These are phyloP conservation scores for Tribonema minus DNA, from an alignment of 108 stramenopile genomes.

Conservation along the genomic window DNA sequence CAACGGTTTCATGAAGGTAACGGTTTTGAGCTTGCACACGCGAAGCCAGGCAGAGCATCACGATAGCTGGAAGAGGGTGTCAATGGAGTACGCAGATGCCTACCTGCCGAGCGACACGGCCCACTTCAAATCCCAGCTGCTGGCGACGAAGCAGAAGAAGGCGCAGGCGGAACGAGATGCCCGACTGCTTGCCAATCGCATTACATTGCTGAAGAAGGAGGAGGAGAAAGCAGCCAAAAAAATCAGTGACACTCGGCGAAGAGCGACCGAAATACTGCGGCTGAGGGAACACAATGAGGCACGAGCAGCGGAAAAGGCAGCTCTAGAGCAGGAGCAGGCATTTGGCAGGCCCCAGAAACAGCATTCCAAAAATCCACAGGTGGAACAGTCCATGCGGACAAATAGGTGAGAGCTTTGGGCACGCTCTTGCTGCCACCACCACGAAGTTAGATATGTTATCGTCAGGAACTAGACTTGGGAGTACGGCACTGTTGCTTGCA, in stretches of 20 bases:
- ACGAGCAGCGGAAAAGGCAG: background rate
- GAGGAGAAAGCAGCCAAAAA: constrained; percentile 31
- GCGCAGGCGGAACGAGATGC: constrained; percentile 41
- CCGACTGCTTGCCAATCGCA: constrained; percentile 35
- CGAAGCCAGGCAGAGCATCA: too few relatives aligned
- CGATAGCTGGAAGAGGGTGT: too few relatives aligned
- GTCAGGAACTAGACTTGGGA: too few relatives aligned
- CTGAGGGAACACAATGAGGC: background rate
- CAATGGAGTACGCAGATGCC: background rate
- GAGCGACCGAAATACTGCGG: background rate
- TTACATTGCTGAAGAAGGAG: constrained; percentile 48
- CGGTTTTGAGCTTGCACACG: too few relatives aligned
- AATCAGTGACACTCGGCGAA: constrained; percentile 24
- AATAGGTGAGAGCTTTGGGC: too few relatives aligned
- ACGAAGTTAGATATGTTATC: too few relatives aligned
- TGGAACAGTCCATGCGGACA: too few relatives aligned
- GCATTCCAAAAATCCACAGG: too few relatives aligned
- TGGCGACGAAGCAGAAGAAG: background rate
- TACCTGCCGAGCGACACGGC: background rate
- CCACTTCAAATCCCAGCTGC: background rate
- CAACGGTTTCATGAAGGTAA: too few relatives aligned
- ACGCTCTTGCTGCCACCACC: too few relatives aligned
- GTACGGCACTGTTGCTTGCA: too few relatives aligned
- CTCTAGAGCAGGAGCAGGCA: background rate
- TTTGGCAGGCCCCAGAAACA: too few relatives aligned